Evolutionary conservation across 345 rosid species (phyloP).

Genomic region (Gossypium mustelinum): DNA sequence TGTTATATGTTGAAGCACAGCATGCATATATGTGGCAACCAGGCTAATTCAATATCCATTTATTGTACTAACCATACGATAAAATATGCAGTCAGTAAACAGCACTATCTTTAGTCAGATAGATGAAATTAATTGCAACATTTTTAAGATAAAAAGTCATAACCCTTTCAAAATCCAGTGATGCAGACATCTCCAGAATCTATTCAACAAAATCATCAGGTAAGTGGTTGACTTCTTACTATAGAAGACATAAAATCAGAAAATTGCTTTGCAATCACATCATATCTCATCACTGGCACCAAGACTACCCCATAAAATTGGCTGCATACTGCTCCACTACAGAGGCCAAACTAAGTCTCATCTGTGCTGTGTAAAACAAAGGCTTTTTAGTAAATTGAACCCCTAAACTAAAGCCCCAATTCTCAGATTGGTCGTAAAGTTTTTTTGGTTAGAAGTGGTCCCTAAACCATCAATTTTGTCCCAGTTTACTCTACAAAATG

Average conservation of each 20-base stretch:
- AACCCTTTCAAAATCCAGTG: background rate
- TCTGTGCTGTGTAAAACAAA: background rate
- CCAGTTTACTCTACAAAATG: too few relatives aligned
- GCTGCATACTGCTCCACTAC: background rate
- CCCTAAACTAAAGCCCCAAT: too few relatives aligned
- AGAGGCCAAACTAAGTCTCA: background rate
- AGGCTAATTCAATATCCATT: background rate
- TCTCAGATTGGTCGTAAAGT: too few relatives aligned
- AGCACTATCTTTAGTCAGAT: background rate
- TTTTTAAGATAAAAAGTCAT: background rate
- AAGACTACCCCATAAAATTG: background rate
- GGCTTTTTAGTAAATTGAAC: too few relatives aligned
- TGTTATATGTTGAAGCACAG: background rate
- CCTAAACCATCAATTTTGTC: too few relatives aligned
- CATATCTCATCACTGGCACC: background rate
- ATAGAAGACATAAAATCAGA: background rate
- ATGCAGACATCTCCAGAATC: background rate
- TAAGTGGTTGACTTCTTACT: background rate
- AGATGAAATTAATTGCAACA: background rate
- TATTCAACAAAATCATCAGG: background rate
- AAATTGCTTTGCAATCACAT: constrained; percentile 3
- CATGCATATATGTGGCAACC: background rate
- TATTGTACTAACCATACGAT: background rate
- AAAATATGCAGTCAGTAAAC: background rate
- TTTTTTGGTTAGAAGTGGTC: too few relatives aligned